Evolutionary conservation across 2,329 filamentous ascomycete species (phyloP).

Genomic region (Alternaria gansuensis): DNA sequence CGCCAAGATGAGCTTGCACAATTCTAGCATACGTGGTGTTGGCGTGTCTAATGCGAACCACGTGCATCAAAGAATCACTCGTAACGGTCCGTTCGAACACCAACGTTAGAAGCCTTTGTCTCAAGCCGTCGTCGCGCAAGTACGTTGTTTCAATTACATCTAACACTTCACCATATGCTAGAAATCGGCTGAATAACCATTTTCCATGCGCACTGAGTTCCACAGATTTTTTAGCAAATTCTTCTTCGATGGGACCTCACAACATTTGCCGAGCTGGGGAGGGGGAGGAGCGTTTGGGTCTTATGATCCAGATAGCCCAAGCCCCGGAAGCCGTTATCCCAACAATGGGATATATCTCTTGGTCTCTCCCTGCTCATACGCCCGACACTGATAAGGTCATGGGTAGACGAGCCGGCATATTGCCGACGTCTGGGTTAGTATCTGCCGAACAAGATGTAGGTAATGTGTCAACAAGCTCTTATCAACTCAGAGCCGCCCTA

Average conservation of each 20-base stretch:
- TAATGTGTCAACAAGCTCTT: neutral
- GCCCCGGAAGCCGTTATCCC: neutral
- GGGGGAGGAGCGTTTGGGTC: neutral
- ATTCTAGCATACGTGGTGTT: too few species aligned
- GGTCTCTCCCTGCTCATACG: neutral
- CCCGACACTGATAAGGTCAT: neutral
- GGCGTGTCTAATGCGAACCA: too few species aligned
- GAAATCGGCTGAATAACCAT: neutral
- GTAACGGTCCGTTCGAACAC: neutral
- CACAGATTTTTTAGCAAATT: too few species aligned
- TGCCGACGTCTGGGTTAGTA: neutral
- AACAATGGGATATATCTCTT: too few species aligned
- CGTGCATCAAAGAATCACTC: neutral
- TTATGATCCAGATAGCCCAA: neutral
- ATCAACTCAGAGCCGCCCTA: neutral
- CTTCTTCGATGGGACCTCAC: too few species aligned
- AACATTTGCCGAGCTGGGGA: neutral
- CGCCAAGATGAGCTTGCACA: too few species aligned
- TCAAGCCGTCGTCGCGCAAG: neutral
- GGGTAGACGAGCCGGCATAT: neutral
- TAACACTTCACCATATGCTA: neutral
- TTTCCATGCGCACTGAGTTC: neutral
- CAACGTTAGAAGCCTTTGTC: neutral
- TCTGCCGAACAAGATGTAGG: neutral
- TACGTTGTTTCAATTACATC: neutral